phyloP scores from a whole-genome alignment of 2,329 filamentous ascomycete genomes.

The Dactylonectria macrodidyma region DNA sequence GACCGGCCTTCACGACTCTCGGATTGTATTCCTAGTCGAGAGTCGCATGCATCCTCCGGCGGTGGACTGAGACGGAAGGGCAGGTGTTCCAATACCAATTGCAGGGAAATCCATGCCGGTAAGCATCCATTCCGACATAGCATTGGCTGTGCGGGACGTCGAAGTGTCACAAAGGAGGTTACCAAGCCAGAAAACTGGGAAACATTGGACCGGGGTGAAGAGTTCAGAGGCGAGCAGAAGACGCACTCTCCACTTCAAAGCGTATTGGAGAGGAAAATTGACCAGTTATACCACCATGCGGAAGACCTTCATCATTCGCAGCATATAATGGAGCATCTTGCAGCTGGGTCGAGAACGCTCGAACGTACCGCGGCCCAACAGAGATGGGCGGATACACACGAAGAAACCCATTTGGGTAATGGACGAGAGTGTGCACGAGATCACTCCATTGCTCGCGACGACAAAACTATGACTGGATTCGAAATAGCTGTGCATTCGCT shows the following conservation, averaged over 20 bases:
- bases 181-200: constrained; percentile 20
- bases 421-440: constrained; percentile 16
- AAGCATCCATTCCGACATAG: constrained; percentile 52
- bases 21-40: constrained; percentile 49
- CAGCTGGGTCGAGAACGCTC: constrained; percentile 37
- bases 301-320: constrained; percentile 52
- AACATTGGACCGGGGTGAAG: constrained; percentile 24
- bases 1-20: constrained; percentile 43
- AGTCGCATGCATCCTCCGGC: constrained; percentile 28
- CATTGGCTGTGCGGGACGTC: constrained; percentile 48
- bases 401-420: background rate
- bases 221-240: background rate
- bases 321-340: constrained; percentile 55
- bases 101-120: constrained; percentile 46
- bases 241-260: constrained; percentile 23
- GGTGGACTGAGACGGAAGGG: constrained; percentile 29
- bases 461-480: constrained; percentile 22
- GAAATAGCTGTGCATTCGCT: constrained; percentile 31
- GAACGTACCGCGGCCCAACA: constrained; percentile 16
- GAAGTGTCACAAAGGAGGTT: constrained; percentile 19
- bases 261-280: constrained; percentile 46
- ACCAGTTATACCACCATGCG: constrained; percentile 52
- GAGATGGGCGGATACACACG: constrained; percentile 16
- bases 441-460: constrained; percentile 36
- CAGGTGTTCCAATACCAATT: constrained; percentile 49